Base-by-base conservation (phyloP, 2,329 filamentous ascomycete species). In the Aspergillus chevalieri region DNA sequence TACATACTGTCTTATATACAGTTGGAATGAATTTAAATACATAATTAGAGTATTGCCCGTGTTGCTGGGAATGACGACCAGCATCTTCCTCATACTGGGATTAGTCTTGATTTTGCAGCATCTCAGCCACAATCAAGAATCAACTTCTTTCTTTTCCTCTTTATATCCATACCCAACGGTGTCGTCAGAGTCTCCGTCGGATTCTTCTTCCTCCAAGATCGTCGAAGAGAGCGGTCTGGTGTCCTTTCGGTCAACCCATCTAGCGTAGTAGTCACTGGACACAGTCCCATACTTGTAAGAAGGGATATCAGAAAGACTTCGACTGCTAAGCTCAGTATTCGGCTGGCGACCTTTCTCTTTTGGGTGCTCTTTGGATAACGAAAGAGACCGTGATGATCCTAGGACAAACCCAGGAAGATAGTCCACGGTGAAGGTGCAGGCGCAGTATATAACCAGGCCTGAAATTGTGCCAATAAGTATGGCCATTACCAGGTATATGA, bases 401-500 rank as follows among this genome's bases (percentile, higher is more conserved):
- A 79, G 68, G 48, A 73, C 71, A 50, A 83, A 72, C 21, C 15
- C 17, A 39, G 62, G 59, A 33, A 78, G 62, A 2, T 76, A 57
- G 1, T 79, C 74, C 4, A 79, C 75, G 47, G 87, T 65, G 50
- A 79, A 61, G 49, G 71, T 74, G 50, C 82, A 84, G 15, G 76
- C 74, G 47, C 81, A 68, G 60, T 81, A 78, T 41, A 90, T 66
- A 15, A 79, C 56, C 46, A 83, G 66, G 46, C 86, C 87, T 24
- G 83, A 73, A 9, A 81, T 46, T 47, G 84, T 69, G n/a, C 88
- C 88, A 47, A 89, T 75, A 15, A 87, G 67, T 28, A 80, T 77
- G 6, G 87, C 88, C 21, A 83, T 78, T 44, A 82, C 83, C 43
- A 90, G 74, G 60, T 78, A 85, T 60, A 78, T 77, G 47, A 68